Percentiles rank a stretch among this genome's conserved stretches.
Evolutionary conservation across 2,329 filamentous ascomycete genomes (phyloP).

Genomic region (Ilyonectria robusta): DNA sequence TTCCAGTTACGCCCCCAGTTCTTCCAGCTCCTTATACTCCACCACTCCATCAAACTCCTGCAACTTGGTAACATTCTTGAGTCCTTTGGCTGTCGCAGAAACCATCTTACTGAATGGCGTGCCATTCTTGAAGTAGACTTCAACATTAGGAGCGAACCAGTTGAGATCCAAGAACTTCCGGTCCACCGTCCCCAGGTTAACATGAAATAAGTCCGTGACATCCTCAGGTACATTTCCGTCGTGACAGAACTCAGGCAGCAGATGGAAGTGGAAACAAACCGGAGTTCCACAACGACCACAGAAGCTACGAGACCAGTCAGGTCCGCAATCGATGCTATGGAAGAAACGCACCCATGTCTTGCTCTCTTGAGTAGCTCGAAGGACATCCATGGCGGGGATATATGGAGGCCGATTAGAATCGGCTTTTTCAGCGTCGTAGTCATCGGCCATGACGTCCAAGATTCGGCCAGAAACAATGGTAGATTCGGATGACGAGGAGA

Average conservation of each 20-base stretch:
- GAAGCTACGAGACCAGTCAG: constrained; percentile 41
- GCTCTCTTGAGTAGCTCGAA: constrained; percentile 30
- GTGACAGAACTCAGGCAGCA: constrained; percentile 28
- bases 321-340: constrained; percentile 37
- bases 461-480: constrained; percentile 35
- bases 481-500: constrained; percentile 23
- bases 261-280: constrained; percentile 36
- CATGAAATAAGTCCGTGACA: constrained; percentile 38
- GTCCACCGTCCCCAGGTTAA: constrained; percentile 40
- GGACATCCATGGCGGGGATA: constrained; percentile 36
- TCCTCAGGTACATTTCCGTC: constrained; percentile 34
- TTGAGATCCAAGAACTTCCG: constrained; percentile 37
- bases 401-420: constrained; percentile 38
- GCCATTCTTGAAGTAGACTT: constrained; percentile 38
- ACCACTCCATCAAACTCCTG: constrained; percentile 30
- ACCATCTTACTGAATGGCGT: constrained; percentile 38
- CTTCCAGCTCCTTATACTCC: constrained; percentile 30
- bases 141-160: constrained; percentile 37
- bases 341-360: constrained; percentile 46
- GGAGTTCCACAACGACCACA: constrained; percentile 22
- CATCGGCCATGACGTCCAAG: constrained; percentile 33
- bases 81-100: constrained; percentile 34
- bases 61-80: constrained; percentile 34
- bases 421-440: constrained; percentile 30
- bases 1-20: background rate